Base-by-base conservation (phyloP, 2,329 filamentous ascomycete genomes). In the Monosporascus sp. region DNA sequence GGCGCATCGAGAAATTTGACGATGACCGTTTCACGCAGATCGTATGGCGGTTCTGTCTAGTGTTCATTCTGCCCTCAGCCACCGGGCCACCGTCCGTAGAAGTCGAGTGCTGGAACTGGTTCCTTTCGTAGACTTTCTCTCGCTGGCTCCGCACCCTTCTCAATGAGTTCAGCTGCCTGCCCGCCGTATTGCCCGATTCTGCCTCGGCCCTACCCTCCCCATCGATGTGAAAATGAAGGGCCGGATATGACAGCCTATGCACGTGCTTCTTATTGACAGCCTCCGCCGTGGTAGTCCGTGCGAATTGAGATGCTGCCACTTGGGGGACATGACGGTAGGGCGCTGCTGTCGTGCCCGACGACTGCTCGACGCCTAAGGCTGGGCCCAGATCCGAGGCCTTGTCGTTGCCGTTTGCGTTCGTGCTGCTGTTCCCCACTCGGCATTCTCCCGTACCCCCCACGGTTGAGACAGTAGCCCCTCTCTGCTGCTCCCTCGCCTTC, bases 261-360 rank as follows among this genome's bases (percentile, higher is more conserved):
- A 72, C 64, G 9, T 70, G 63, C 25, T 61, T 58, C 6, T 63
- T 62, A 48, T 74, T 66, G 25, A 70, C 67, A 41, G 63, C 60
- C 20, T 74, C 73, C 17, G 73, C 69, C 1, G 78, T 81, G 0
- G 80, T 76, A 0, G 81, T 84, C 44, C 73, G 69, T 9, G 75
- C 69, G 60, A 84, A 85, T 53, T 83, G 79, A 14, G 73, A 63
- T 1, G 81, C 80, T 0, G 81, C 81, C 37, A 78, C 73, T 50
- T 73, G 72, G 15, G 82, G 82, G 2, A 82, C 67, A 59, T 84
- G 77, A 37, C 71, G 77, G 57, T 81, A 77, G 6, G 62, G 58
- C 20, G 53, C 41, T 9, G 50, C 9, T 57, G 57, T 46, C 59
- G 59, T 35, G 51, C 31, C 31, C 3, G 31, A 35, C 1, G 31